A percentile compares a stretch with the other conserved stretches of the same genome.
These are phyloP conservation scores for Candida incommunis DNA, from an alignment of 805 yeast genomes.

Conservation along the genomic window DNA sequence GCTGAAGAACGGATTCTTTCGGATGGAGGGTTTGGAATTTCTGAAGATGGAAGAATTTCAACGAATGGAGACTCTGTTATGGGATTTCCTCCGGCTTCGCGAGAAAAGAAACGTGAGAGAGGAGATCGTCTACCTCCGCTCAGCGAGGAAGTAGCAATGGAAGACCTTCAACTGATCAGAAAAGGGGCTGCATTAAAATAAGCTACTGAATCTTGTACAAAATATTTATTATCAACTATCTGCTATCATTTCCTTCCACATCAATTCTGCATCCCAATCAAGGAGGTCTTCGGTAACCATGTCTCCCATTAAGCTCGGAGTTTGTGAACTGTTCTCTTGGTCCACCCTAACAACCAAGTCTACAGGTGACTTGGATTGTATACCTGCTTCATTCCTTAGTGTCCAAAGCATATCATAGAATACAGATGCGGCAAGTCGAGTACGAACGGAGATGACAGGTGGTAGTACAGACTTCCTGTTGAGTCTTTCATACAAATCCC, in stretches of 20 bases:
- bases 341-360: background rate
- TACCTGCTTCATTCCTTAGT: slow-evolving; percentile 75
- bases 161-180: background rate
- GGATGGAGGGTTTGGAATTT: background rate
- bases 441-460: slow-evolving; percentile 33
- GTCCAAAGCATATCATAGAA: slow-evolving; percentile 85
- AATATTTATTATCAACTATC: background rate
- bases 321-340: background rate
- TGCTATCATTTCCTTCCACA: slow-evolving; percentile 1
- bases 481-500: slow-evolving; percentile 71
- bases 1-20: background rate
- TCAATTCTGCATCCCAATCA: background rate
- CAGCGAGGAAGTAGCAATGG: background rate
- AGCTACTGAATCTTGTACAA: too few species aligned
- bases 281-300: background rate
- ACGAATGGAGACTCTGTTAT: background rate
- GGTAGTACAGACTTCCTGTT: slow-evolving; percentile 22
- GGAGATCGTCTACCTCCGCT: background rate
- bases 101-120: background rate
- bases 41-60: too few species aligned
- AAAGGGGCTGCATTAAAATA: too few species aligned
- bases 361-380: slow-evolving; percentile 29
- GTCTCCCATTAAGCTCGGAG: background rate
- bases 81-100: background rate
- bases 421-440: slow-evolving; percentile 85